phyloP scores from a whole-genome alignment of 139 green algal genomes.

The Coccomyxa sp. region DNA sequence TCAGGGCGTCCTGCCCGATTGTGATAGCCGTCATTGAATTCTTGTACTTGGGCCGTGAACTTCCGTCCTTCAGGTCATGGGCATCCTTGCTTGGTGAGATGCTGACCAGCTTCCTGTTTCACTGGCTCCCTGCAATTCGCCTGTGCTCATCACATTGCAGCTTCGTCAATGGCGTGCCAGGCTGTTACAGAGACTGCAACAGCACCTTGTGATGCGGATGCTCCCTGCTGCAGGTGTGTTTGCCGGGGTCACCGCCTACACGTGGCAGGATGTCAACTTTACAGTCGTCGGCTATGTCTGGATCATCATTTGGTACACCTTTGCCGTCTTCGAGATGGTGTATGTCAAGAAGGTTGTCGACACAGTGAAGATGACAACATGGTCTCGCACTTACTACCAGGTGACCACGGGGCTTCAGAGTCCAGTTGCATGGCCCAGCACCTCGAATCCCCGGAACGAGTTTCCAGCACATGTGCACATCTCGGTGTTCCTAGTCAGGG shows the following conservation, averaged over 20 bases:
- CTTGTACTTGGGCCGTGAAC: slow-evolving; percentile 53
- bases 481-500: too few relatives aligned
- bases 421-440: neutral
- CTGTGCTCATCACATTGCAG: neutral
- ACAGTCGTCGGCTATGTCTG: slow-evolving; percentile 24
- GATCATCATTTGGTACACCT: slow-evolving; percentile 39
- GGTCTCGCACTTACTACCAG: slow-evolving; percentile 69
- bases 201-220: slow-evolving; percentile 9
- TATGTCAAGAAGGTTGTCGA: slow-evolving; percentile 74
- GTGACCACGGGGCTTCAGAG: neutral
- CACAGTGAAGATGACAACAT: slow-evolving; percentile 67
- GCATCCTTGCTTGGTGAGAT: slow-evolving; percentile 25
- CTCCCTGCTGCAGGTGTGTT: slow-evolving; percentile 7
- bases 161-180: too few relatives aligned
- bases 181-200: too few relatives aligned
- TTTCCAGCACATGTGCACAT: neutral
- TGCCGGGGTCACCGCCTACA: slow-evolving; percentile 8
- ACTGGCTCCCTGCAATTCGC: neutral
- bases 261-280: slow-evolving; percentile 14
- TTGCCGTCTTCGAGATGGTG: slow-evolving; percentile 64
- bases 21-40: slow-evolving; percentile 69
- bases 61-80: slow-evolving; percentile 44
- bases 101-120: slow-evolving; percentile 5
- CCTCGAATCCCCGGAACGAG: neutral
- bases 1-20: slow-evolving; percentile 55